Conservation (phyloP, 208 protist genomes). For the Trypanosoma theileri region DNA sequence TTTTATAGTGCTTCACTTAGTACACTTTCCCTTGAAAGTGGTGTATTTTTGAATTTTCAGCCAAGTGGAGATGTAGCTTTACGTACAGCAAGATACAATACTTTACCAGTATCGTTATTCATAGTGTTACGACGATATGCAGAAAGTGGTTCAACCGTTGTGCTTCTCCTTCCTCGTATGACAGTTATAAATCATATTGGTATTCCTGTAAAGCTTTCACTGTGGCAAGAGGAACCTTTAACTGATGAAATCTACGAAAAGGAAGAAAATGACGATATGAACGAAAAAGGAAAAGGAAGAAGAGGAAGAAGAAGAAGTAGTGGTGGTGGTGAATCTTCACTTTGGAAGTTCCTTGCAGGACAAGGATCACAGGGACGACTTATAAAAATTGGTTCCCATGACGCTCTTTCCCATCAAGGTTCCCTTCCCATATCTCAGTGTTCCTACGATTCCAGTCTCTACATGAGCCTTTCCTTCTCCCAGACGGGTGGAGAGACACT, state of each 20-base stretch:
- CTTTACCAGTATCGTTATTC: slow-evolving; percentile 49
- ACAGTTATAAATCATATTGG: slow-evolving; percentile 76
- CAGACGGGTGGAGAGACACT: slow-evolving; percentile 65
- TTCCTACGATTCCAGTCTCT: slow-evolving; percentile 53
- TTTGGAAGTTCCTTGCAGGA: slow-evolving; percentile 4
- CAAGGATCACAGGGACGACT: slow-evolving; percentile 35
- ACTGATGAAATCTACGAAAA: slow-evolving; percentile 18
- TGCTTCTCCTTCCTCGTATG: slow-evolving; percentile 65
- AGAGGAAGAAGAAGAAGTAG: neutral
- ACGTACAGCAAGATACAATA: neutral
- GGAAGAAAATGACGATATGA: neutral
- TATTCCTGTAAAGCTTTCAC: slow-evolving; percentile 47
- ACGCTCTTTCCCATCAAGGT: slow-evolving; percentile 53
- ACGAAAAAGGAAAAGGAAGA: neutral
- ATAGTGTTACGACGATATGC: slow-evolving; percentile 41
- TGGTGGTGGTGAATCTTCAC: neutral
- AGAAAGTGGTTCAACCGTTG: slow-evolving; percentile 47
- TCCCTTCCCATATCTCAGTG: slow-evolving; percentile 57
- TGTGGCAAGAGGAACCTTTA: slow-evolving; percentile 60
- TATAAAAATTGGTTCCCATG: slow-evolving; percentile 53
- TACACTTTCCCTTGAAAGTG: slow-evolving; percentile 21
- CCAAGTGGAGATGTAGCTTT: neutral
- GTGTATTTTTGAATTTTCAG: slow-evolving; percentile 14
- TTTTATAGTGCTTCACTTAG: slow-evolving; percentile 26
- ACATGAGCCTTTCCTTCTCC: slow-evolving; percentile 51